Percentiles rank a stretch among this genome's conserved stretches.
phyloP scores from a whole-genome alignment of 2,329 filamentous ascomycete species.

The Chaetoscypha palmicola region DNA sequence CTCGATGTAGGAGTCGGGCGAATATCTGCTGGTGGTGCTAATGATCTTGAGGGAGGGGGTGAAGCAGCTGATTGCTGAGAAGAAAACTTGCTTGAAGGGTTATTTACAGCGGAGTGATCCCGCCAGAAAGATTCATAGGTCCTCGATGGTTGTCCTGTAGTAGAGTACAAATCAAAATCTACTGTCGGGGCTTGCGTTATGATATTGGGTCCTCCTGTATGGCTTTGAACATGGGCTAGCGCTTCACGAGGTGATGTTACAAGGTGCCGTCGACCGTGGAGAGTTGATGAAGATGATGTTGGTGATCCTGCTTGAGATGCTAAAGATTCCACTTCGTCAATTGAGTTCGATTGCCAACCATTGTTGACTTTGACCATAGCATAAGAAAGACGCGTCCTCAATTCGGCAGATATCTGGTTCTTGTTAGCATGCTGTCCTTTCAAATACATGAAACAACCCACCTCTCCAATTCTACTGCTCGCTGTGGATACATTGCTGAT shows the following conservation, averaged over 20 bases:
- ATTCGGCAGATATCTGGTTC: conserved; percentile 44
- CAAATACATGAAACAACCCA: conserved; percentile 33
- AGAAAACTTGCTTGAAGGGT: conserved; percentile 34
- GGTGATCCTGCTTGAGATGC: conserved; percentile 63
- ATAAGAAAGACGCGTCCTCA: conserved; percentile 80
- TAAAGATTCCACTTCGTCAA: conserved; percentile 70
- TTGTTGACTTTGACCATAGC: conserved; percentile 91
- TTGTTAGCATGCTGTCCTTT: conserved; percentile 15
- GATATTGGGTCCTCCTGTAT: conserved; percentile 11
- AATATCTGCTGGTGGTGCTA: conserved; percentile 35
- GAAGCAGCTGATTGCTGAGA: conserved; percentile 35
- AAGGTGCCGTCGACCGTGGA: conserved; percentile 45
- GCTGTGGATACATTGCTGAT: conserved; percentile 52
- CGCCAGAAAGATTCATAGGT: conserved; percentile 42
- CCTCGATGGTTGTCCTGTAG: conserved; percentile 25
- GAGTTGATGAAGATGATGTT: conserved; percentile 49
- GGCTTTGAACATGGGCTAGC: conserved; percentile 31
- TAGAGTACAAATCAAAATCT: conserved; percentile 32
- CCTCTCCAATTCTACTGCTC: conserved; percentile 71
- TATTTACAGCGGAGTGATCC: conserved; percentile 33
- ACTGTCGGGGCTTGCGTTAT: conserved; percentile 15
- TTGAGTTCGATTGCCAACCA: conserved; percentile 73
- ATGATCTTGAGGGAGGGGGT: conserved; percentile 39
- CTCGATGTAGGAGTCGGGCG: conserved; percentile 24
- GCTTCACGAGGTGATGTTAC: conserved; percentile 48